Base-by-base conservation (phyloP, 495 filamentous ascomycete species). In the Hyaloscypha bicolor region DNA sequence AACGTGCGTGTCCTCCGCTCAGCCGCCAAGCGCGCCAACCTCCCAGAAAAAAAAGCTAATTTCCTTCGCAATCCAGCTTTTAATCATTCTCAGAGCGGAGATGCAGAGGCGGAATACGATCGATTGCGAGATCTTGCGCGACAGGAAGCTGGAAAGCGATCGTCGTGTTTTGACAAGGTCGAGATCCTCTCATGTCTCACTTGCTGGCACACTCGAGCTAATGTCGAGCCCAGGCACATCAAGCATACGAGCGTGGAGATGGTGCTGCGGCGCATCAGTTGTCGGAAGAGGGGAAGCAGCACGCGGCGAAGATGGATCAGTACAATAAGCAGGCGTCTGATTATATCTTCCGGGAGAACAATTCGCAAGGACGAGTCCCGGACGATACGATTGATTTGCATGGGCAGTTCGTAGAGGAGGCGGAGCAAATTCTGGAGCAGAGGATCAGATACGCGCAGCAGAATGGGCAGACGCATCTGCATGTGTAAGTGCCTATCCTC, bases 311-410 rank as follows among this genome's bases (percentile, higher is more conserved):
- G 69, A 91, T 93, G 86, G 90, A 93, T 56, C 79, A 86, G 33
- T 94, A 93, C 76, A 97, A 97, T 82, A 84, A 82, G 66, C 91
- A 96, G 77, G 95, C 95, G 9, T 92, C 92, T 37, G 92, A 97
- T 62, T 96, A 85, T 76, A 98, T 98, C 69, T 97, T 98, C 83
- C 86, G 91, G 3, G 92, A 93, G 78, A 97, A 97, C 78, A 99
- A 97, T 76, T 85, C 90, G 6, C 67, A 76, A 4, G 89, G 82
- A 14, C 85, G 90, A 57, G 88, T 95, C 12, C 80, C 81, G 12
- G 84, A 84, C 30, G 93, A 98, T 72, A 92, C 90, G 4, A 97
- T 99, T 69, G 95, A 99, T 80, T 80, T 99, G 55, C 95, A 99
- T 71, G 93, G 95, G 0, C 90, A 94, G 74, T 97, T 88, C 75